Conservation (phyloP, 2,329 filamentous ascomycete genomes). For the Knoxdaviesia proteae region DNA sequence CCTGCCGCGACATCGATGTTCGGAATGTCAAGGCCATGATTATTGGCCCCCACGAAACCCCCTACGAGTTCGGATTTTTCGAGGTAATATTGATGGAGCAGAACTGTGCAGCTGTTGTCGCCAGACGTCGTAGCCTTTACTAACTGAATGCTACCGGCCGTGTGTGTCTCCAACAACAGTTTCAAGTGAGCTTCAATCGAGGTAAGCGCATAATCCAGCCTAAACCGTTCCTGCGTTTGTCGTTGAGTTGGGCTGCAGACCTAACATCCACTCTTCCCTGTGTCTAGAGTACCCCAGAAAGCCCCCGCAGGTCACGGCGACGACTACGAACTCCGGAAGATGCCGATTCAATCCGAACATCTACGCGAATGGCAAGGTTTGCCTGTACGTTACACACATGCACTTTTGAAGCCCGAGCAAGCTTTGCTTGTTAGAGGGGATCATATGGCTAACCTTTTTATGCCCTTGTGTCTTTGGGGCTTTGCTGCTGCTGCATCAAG, state of each 20-base stretch:
- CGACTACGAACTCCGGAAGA: slow-evolving; percentile 74
- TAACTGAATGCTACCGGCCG: neutral
- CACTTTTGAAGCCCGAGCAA: too few relatives aligned
- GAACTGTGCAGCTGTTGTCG: neutral
- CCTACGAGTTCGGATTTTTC: slow-evolving; percentile 95
- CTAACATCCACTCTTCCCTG: neutral
- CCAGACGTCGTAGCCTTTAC: neutral
- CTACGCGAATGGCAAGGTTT: slow-evolving; percentile 78
- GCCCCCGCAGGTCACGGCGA: slow-evolving; percentile 38
- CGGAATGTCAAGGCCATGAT: slow-evolving; percentile 74
- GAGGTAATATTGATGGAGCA: slow-evolving; percentile 34
- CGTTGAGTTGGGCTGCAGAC: neutral
- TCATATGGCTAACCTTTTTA: too few relatives aligned
- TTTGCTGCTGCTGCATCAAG: slow-evolving; percentile 20
- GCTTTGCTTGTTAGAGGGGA: too few relatives aligned
- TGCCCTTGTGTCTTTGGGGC: neutral
- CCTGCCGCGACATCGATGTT: slow-evolving; percentile 72
- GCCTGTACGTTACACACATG: slow-evolving; percentile 41
- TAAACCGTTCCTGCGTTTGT: neutral
- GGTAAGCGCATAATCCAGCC: slow-evolving; percentile 21
- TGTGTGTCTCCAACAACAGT: slow-evolving; percentile 24
- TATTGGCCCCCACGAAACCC: slow-evolving; percentile 79
- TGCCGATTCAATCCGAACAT: slow-evolving; percentile 96
- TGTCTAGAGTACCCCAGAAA: slow-evolving; percentile 61
- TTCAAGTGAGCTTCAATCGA: slow-evolving; percentile 54